Percentiles rank a stretch among this genome's conserved stretches.
phyloP scores from a whole-genome alignment of 805 yeast genomes.

The Saccharomycopsis sp. region DNA sequence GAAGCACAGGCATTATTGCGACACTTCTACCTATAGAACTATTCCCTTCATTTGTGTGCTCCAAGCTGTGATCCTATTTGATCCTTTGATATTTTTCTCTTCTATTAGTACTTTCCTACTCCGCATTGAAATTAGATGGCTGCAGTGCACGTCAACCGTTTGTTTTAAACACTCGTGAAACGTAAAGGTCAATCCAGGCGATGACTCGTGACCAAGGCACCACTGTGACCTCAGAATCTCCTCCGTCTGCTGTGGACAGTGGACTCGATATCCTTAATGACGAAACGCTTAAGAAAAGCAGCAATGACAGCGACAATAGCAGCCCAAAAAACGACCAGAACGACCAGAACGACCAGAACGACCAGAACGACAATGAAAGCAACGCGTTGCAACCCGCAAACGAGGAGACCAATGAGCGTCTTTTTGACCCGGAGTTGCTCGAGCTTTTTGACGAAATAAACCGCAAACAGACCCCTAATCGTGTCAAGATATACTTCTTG shows the following conservation, averaged over 20 bases:
- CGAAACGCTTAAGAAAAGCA: not conserved
- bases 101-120: too few species aligned
- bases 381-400: too few species aligned
- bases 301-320: not conserved
- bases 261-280: not conserved
- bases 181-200: too few species aligned
- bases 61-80: too few species aligned
- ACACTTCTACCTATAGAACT: too few species aligned
- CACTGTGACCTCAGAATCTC: not conserved
- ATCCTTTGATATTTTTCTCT: too few species aligned
- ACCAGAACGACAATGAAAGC: not conserved
- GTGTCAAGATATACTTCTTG: constrained; percentile 87
- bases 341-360: too few species aligned
- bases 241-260: not conserved
- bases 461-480: constrained; percentile 40
- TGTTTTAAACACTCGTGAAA: too few species aligned
- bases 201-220: not conserved
- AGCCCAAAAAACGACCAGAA: constrained; percentile 1
- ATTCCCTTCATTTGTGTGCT: too few species aligned
- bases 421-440: constrained; percentile 24
- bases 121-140: too few species aligned
- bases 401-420: constrained; percentile 2
- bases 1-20: too few species aligned
- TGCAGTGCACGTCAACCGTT: too few species aligned
- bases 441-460: constrained; percentile 15